Evolutionary conservation across 352 stramenopile genomes (phyloP).

Genomic region (Phytopythium litorale): DNA sequence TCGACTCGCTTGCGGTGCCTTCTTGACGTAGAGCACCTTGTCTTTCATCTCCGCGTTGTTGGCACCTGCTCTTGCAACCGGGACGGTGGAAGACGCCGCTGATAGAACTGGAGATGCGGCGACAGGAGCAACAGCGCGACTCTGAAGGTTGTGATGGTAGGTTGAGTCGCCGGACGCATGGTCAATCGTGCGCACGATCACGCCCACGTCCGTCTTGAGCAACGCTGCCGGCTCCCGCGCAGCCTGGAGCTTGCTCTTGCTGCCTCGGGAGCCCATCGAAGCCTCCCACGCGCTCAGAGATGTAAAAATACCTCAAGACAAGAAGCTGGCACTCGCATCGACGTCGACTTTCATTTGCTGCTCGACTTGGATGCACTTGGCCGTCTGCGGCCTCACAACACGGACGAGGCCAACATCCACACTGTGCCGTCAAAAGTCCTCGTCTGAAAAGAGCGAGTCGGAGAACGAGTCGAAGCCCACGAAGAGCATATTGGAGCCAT

Average conservation of each 20-base stretch:
- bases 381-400: background rate
- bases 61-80: constrained; percentile 31
- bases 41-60: constrained; percentile 41
- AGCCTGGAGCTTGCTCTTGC: constrained; percentile 16
- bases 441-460: constrained; percentile 57
- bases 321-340: background rate
- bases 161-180: constrained; percentile 13
- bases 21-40: constrained; percentile 68
- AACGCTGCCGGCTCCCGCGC: constrained; percentile 30
- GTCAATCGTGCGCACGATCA: constrained; percentile 48
- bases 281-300: background rate
- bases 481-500: constrained; percentile 55
- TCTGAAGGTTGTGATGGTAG: constrained; percentile 49
- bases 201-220: constrained; percentile 33
- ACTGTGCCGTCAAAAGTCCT: constrained; percentile 58
- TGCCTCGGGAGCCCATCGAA: constrained; percentile 37
- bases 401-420: background rate
- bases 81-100: constrained; percentile 10
- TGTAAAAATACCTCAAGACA: constrained; percentile 11
- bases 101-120: background rate
- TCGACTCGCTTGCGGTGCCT: constrained; percentile 11
- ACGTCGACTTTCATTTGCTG: background rate
- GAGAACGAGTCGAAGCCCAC: constrained; percentile 63
- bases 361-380: background rate
- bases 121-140: constrained; percentile 12